These are phyloP conservation scores for Tritrichomonas foetus DNA, from an alignment of 208 protist species.

Conservation along the genomic window DNA sequence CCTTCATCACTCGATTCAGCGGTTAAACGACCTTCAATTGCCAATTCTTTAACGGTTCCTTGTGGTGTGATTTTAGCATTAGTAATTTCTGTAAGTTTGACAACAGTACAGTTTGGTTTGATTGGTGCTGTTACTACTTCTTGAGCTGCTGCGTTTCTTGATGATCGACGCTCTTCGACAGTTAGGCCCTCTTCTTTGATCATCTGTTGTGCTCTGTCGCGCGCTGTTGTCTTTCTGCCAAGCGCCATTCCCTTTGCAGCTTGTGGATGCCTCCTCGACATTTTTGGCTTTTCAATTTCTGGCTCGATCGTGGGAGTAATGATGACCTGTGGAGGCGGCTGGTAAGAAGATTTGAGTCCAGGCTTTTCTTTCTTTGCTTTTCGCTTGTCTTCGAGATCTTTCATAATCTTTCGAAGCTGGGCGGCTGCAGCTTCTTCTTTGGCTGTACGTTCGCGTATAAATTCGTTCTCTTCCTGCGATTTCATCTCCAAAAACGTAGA, in stretches of 20 bases:
- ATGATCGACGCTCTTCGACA: not conserved
- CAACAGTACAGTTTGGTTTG: not conserved
- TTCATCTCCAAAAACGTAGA: not conserved
- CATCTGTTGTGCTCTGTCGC: not conserved
- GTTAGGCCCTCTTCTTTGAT: not conserved
- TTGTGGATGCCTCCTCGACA: not conserved
- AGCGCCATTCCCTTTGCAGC: not conserved
- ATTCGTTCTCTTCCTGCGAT: not conserved
- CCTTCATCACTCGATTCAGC: not conserved
- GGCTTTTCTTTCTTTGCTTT: not conserved
- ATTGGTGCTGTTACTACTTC: no score
- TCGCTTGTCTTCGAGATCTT: not conserved
- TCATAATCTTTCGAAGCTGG: not conserved
- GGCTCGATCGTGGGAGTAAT: not conserved
- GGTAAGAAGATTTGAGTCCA: not conserved
- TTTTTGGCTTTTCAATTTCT: not conserved
- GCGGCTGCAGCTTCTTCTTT: not conserved
- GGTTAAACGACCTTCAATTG: not conserved
- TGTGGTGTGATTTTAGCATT: not conserved
- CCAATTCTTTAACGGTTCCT: not conserved
- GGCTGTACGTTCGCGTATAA: no score
- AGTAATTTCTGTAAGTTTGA: not conserved
- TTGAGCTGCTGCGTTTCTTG: not conserved
- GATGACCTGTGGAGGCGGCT: no score
- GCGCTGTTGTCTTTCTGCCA: not conserved